Evolutionary conservation across 371 early-diverging fungal genomes (phyloP).

Genomic region (Saksenaea oblongispora): DNA sequence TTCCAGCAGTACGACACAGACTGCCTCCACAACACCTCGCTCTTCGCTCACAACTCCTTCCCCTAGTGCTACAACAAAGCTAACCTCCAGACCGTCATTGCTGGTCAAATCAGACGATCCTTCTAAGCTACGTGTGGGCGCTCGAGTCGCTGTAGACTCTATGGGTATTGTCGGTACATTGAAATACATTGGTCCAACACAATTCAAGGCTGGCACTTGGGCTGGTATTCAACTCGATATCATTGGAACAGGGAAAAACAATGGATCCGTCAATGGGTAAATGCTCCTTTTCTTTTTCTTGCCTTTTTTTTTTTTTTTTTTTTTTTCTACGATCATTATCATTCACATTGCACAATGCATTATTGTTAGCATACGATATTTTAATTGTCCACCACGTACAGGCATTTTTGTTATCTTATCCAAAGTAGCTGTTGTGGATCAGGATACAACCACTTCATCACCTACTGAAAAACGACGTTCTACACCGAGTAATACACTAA

Average conservation of each 20-base stretch:
- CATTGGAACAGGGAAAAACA: conserved; percentile 71
- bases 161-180: conserved; percentile 63
- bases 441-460: not conserved
- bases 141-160: conserved; percentile 61
- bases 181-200: conserved; percentile 67
- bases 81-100: not conserved
- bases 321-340: not conserved
- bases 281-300: not conserved
- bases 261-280: conserved; percentile 67
- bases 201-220: conserved; percentile 74
- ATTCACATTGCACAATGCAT: too few relatives aligned
- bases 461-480: not conserved
- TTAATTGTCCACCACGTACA: conserved; percentile 20
- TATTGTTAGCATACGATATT: conserved; percentile 23
- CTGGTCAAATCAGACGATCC: not conserved
- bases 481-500: not conserved
- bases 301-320: not conserved
- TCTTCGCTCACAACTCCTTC: conserved; percentile 16
- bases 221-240: conserved; percentile 75
- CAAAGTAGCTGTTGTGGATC: conserved; percentile 8
- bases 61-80: not conserved
- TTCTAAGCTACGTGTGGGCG: conserved; percentile 37
- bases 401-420: conserved; percentile 25
- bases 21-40: conserved; percentile 18
- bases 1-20: conserved; percentile 17